These are phyloP conservation scores for Inosperma sp. DNA, from an alignment of 768 basidiomycete genomes.

Conservation along the genomic window DNA sequence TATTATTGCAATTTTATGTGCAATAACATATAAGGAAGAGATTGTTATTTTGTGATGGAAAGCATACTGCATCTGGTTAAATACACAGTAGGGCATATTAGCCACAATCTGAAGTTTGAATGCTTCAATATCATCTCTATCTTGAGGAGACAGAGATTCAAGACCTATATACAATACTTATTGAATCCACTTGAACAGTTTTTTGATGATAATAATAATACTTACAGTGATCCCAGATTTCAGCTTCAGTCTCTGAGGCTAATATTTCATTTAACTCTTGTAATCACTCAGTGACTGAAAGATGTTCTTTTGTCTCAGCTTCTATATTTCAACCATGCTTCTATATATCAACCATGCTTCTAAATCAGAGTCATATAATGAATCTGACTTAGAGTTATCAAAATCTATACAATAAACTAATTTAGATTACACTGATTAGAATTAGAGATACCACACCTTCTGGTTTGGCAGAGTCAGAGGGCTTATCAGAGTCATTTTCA, in stretches of 20 bases:
- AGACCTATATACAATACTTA: background rate
- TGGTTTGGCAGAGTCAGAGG: background rate
- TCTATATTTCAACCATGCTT: too few relatives aligned
- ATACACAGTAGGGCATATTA: constrained; percentile 19
- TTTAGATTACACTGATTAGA: background rate
- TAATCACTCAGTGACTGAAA: too few relatives aligned
- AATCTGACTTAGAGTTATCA: too few relatives aligned
- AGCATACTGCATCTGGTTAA: constrained; percentile 21
- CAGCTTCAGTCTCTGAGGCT: background rate
- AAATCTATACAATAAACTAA: background rate
- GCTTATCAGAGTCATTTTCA: background rate
- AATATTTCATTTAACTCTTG: background rate
- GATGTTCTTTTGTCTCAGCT: background rate
- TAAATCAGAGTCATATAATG: background rate
- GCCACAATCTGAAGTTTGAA: constrained; percentile 17
- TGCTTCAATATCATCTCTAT: constrained; percentile 2
- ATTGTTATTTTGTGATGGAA: constrained; percentile 22
- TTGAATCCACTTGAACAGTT: too few relatives aligned
- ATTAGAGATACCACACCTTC: background rate
- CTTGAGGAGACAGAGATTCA: background rate
- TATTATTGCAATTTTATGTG: constrained; percentile 21
- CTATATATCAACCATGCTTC: background rate
- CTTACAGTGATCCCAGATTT: background rate
- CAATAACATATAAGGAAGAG: constrained; percentile 22
- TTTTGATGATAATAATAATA: background rate